Evolutionary conservation across 2,329 filamentous ascomycete genomes (phyloP), one percentile per base, ranked within the genome.

Genomic region (Colletotrichum acutatum): DNA sequence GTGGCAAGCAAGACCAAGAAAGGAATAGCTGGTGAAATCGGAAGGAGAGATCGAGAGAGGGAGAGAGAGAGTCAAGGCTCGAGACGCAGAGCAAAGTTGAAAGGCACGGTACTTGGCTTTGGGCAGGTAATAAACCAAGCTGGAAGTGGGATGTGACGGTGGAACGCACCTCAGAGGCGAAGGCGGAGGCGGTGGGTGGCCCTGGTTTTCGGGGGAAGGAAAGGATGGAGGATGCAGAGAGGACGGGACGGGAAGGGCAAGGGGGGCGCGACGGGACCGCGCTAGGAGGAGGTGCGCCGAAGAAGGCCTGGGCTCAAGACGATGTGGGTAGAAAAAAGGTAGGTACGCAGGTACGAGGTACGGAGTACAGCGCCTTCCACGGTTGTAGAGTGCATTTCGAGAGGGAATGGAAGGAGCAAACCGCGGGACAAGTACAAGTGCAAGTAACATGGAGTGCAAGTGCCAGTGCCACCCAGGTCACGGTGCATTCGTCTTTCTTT

Each of bases 251-350:
- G 62, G 49, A 54, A 65, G 46, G 57, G 64, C 49, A 57, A 67
- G 64, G 64, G 68, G 64, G 49, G 49, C 52, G 42, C 12, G 32
- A 30, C 28, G 60, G 28, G 60, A 63, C 26, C 32, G 46, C 28
- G 52, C 68, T 42, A 28, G 16, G 52, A 68, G 49, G 58, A 53
- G 28, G 52, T 61, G 49, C 65, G 65, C 52, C 68, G 32, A 64
- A 64, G 58, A 54, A 65, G 70, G 70, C 70, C 66, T 72, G 70
- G 70, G 70, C 59, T 72, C 54, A 12, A 46, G 59, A 66, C 66
- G 52, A 69, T 72, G 57, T 72, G 62, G 68, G 57, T 60, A 42
- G 14, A 19, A 16, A 22, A 42, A 42, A 42, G 37, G 37, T 19
- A 42, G 16, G 37, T 42, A 42, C 37, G 37, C 14, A 42, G 37